These are phyloP conservation scores for Sugiyamaella smithiae DNA, from an alignment of 805 yeast genomes.

Conservation along the genomic window DNA sequence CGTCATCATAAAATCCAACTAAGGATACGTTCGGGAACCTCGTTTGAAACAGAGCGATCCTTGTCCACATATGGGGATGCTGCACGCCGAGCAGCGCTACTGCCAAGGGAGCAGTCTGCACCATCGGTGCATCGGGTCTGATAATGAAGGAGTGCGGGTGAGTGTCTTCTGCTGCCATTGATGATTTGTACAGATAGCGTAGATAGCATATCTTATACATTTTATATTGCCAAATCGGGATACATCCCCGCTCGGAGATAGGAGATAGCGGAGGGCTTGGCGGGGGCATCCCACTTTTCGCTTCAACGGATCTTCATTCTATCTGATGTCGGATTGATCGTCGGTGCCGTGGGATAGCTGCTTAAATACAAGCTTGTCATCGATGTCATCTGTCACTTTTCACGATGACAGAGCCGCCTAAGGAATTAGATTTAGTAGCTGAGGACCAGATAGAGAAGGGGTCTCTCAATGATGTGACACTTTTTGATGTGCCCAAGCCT, in stretches of 20 bases:
- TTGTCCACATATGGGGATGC: conserved; percentile 15
- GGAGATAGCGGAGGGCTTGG: not conserved
- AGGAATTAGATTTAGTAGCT: not conserved
- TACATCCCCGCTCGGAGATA: not conserved
- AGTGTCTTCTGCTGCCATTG: not conserved
- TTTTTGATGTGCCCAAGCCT: not conserved
- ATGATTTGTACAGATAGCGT: too few relatives aligned
- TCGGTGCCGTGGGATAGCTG: too few relatives aligned
- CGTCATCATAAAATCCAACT: conserved; percentile 11
- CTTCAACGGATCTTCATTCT: too few relatives aligned
- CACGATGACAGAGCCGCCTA: not conserved
- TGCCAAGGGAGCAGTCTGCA: not conserved
- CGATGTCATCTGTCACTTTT: too few relatives aligned
- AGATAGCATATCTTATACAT: too few relatives aligned
- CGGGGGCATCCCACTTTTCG: not conserved
- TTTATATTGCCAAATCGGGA: too few relatives aligned
- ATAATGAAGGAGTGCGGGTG: not conserved
- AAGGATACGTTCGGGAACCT: not conserved
- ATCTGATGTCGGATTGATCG: too few relatives aligned
- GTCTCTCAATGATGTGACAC: not conserved
- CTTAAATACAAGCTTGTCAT: too few relatives aligned
- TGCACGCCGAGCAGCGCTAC: conserved; percentile 8
- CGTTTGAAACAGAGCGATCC: conserved; percentile 4
- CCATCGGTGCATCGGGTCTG: not conserved
- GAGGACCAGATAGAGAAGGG: not conserved